Base-by-base conservation (phyloP, 2,329 filamentous ascomycete genomes). In the Fusarium sarcochroum region DNA sequence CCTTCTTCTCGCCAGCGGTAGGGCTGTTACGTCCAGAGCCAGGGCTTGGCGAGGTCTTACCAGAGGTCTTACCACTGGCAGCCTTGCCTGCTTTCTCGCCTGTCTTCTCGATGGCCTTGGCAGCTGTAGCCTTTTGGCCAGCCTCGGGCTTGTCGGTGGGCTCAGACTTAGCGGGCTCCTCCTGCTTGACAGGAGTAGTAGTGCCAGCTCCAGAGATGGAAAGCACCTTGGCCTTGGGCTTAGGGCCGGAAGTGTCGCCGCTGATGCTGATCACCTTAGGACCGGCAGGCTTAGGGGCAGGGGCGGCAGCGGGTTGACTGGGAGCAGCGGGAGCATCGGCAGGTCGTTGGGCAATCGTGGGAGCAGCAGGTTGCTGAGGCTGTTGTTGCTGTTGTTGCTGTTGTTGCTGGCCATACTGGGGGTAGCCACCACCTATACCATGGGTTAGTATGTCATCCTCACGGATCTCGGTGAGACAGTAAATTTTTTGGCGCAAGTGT, bases 51-150 rank as follows among this genome's bases (percentile, higher is more conserved):
- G 94, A 96, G 5, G 91, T 91, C 77, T 89, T 92, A 56, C 93
- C 93, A 73, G 88, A 80, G 41, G 77, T 68, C 71, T 81, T 87
- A 32, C 52, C 82, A 45, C 87, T 83, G 38, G 76, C 71, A 20
- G 77, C 62, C 69, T 80, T 80, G 52, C 77, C 78, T 54, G 88
- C 69, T 70, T 80, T 85, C 77, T 94, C 91, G 55, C 94, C 93
- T 0, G 92, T 91, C 86, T 97, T 97, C 76, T 97, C 93, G 67
- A 98, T 93, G 11, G 95, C 94, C 82, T 98, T 98, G 50, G 89
- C 84, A 6, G 94, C 95, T 3, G 91, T 85, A n/a, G 92, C 90
- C 82, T 98, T 98, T 64, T 94, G 86, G 30, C 93, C 92, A 27
- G 91, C 91, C 69, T 92, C 91, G 4, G 89, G 81, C 44, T 83